Percentiles rank a stretch among this genome's conserved stretches.
Conservation (phyloP, 768 basidiomycete genomes). For the Psilocybe azurescens region DNA sequence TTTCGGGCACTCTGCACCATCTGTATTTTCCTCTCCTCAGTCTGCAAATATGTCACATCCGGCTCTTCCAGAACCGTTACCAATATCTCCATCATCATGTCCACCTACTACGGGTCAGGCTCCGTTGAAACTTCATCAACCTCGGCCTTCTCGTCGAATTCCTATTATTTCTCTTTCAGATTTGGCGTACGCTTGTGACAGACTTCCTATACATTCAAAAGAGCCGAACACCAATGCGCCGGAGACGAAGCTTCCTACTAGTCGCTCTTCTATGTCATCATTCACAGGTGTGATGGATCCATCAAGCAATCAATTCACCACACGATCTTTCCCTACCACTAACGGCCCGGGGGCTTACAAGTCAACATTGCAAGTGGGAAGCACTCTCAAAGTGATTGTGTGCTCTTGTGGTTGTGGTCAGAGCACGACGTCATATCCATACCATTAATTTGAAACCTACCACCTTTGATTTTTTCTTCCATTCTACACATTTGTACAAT, state of each 20-base stretch:
- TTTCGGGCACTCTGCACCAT: constrained; percentile 12
- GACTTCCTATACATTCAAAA: constrained; percentile 23
- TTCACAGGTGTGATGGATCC: constrained; percentile 18
- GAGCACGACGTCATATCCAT: constrained; percentile 31
- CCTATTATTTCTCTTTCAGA: constrained; percentile 48
- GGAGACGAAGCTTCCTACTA: constrained; percentile 22
- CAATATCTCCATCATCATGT: constrained; percentile 22
- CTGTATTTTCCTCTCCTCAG: constrained; percentile 17
- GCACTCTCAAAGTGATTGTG: constrained; percentile 20
- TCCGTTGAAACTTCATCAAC: constrained; percentile 47
- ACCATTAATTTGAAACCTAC: constrained; percentile 17
- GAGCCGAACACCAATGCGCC: constrained; percentile 11
- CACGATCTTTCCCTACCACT: constrained; percentile 13
- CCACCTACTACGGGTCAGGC: constrained; percentile 25
- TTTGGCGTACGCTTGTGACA: constrained; percentile 45
- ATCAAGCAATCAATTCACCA: constrained; percentile 19
- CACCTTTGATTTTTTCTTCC: constrained; percentile 3
- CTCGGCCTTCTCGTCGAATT: constrained; percentile 49
- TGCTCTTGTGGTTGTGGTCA: constrained; percentile 41
- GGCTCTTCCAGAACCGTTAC: constrained; percentile 16
- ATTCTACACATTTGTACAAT: constrained; percentile 18
- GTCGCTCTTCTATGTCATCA: constrained; percentile 23
- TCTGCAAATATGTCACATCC: constrained; percentile 20
- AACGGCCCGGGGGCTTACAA: constrained; percentile 14
- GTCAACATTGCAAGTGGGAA: constrained; percentile 14